phyloP scores from a whole-genome alignment of 2,329 filamentous ascomycete genomes.

The Penicillium polonicum region DNA sequence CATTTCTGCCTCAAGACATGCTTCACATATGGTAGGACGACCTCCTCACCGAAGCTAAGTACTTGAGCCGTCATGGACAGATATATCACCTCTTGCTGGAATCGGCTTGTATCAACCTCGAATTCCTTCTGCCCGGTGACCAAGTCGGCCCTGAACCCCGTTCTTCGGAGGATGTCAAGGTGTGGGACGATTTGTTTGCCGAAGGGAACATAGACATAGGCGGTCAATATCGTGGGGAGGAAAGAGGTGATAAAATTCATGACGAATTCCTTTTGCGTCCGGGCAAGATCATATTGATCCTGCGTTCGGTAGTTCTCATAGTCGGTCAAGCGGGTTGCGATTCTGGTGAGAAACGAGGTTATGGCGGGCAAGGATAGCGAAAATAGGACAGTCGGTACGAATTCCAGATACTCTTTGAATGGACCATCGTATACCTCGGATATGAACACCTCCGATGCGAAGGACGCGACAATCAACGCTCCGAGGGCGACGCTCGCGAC shows the following conservation, averaged over 20 bases:
- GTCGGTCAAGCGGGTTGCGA: constrained; percentile 75
- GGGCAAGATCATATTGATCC: constrained; percentile 76
- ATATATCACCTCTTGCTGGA: constrained; percentile 91
- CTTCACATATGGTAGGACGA: constrained; percentile 81
- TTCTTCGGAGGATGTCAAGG: constrained; percentile 74
- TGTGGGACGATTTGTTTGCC: constrained; percentile 80
- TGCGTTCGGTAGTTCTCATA: constrained; percentile 91
- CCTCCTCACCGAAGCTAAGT: constrained; percentile 80
- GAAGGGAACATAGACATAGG: constrained; percentile 93
- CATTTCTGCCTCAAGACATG: constrained; percentile 74
- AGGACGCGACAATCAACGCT: constrained; percentile 78
- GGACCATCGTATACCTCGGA: constrained; percentile 90
- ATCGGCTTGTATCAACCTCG: constrained; percentile 75
- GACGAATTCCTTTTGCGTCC: constrained; percentile 91
- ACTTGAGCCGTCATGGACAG: constrained; percentile 93
- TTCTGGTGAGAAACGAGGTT: constrained; percentile 68
- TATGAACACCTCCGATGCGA: constrained; percentile 93
- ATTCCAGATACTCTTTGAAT: constrained; percentile 78
- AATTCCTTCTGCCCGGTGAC: constrained; percentile 59
- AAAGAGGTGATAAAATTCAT: constrained; percentile 97
- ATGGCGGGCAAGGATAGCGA: constrained; percentile 77
- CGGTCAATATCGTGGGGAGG: constrained; percentile 84
- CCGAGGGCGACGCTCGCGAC: constrained; percentile 71
- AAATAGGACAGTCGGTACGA: constrained; percentile 85
- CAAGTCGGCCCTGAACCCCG: constrained; percentile 31